These are phyloP conservation scores for Holtermannia corniformis DNA, from an alignment of 768 basidiomycete genomes.

Conservation along the genomic window DNA sequence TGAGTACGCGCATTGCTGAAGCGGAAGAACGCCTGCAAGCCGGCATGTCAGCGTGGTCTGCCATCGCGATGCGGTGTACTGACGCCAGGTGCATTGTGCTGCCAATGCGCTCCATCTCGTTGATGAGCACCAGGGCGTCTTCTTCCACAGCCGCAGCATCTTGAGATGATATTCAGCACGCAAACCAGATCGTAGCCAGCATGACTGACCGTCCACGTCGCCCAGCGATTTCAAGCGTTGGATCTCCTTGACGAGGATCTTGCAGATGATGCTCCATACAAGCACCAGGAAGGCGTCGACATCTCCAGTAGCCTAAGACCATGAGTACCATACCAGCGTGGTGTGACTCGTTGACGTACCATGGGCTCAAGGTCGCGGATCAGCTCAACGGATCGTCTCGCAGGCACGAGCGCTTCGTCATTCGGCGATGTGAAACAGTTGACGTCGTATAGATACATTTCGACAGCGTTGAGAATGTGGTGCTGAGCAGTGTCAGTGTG, in stretches of 20 bases:
- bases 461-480: constrained; percentile 17
- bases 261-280: constrained; percentile 28
- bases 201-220: constrained; percentile 8
- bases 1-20: background rate
- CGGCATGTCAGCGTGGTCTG: too few relatives aligned
- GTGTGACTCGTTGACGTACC: constrained; percentile 9
- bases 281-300: constrained; percentile 23
- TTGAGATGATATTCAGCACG: background rate
- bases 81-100: constrained; percentile 15
- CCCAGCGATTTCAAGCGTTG: constrained; percentile 10
- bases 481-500: constrained; percentile 15
- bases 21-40: background rate
- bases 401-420: constrained; percentile 18
- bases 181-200: background rate
- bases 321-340: background rate
- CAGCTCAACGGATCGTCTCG: constrained; percentile 15
- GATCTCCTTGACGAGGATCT: constrained; percentile 26
- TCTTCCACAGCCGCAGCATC: constrained; percentile 6
- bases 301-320: constrained; percentile 18
- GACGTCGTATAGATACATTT: constrained; percentile 31
- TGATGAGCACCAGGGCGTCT: constrained; percentile 8
- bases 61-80: constrained; percentile 1
- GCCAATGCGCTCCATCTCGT: constrained; percentile 10
- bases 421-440: constrained; percentile 30
- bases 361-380: constrained; percentile 16